A percentile compares a stretch with the other conserved stretches of the same genome.
Evolutionary conservation across 176 grass and related monocot species (phyloP).

Genomic region (Rhynchospora breviuscula): DNA sequence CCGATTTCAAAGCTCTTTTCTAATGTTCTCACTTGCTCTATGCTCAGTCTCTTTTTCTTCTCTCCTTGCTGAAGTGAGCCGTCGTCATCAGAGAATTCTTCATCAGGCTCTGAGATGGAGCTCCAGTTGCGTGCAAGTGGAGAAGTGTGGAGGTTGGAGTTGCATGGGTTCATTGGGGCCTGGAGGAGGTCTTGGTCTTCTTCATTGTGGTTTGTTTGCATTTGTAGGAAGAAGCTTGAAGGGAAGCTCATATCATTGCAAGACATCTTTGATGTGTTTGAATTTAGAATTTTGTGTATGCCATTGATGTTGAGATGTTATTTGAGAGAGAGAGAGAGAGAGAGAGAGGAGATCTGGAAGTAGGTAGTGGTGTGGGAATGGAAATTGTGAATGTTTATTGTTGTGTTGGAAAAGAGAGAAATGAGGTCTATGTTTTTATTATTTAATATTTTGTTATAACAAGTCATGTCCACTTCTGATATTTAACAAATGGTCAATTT

Average conservation of each 20-base stretch:
- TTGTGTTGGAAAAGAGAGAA: slow-evolving; percentile 13
- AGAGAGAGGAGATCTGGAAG: slow-evolving; percentile 24
- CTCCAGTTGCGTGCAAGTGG: slow-evolving; percentile 24
- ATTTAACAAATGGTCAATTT: slow-evolving; percentile 11
- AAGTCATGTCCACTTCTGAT: slow-evolving; percentile 7
- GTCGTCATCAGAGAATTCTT: slow-evolving; percentile 27
- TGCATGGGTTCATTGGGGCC: slow-evolving; percentile 10
- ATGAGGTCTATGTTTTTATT: slow-evolving; percentile 5
- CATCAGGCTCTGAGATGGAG: slow-evolving; percentile 14
- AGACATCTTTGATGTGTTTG: slow-evolving; percentile 19
- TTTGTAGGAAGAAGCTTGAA: slow-evolving; percentile 27
- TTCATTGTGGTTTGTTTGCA: slow-evolving; percentile 23
- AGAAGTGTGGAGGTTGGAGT: slow-evolving; percentile 1
- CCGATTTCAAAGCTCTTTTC: slow-evolving; percentile 77
- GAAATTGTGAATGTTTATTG: slow-evolving; percentile 30
- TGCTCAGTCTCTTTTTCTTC: slow-evolving; percentile 83
- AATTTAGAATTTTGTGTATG: slow-evolving; percentile 19
- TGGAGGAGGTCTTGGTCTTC: slow-evolving; percentile 8
- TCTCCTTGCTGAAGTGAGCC: slow-evolving; percentile 20
- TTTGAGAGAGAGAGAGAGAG: slow-evolving; percentile 7
- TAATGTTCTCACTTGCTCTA: slow-evolving; percentile 89
- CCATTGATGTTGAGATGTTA: slow-evolving; percentile 24
- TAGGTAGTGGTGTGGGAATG: slow-evolving; percentile 29
- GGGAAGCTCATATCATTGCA: slow-evolving; percentile 30
- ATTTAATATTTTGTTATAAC: not conserved